Percentiles rank a stretch among this genome's conserved stretches.
phyloP scores from a whole-genome alignment of 2,329 filamentous ascomycete species.

The Aspergillus persii region DNA sequence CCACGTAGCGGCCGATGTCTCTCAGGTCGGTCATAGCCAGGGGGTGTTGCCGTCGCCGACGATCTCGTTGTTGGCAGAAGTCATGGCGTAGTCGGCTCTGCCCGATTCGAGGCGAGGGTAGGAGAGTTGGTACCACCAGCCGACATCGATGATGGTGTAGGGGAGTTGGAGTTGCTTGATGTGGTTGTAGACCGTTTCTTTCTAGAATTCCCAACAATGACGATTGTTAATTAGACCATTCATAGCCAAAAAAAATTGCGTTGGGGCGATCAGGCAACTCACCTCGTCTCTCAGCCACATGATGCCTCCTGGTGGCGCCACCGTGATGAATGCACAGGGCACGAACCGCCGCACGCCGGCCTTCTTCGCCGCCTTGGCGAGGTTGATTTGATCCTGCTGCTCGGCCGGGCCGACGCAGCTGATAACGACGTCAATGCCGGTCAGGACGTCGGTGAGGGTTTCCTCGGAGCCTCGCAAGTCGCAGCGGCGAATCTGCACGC shows the following conservation, averaged over 20 bases:
- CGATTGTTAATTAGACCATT: conserved; percentile 6
- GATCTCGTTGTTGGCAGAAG: conserved; percentile 37
- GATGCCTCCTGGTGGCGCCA: conserved; percentile 46
- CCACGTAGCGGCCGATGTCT: conserved; percentile 56
- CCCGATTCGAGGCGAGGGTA: conserved; percentile 48
- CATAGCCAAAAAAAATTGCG: background rate
- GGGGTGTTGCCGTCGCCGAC: conserved; percentile 46
- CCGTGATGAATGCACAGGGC: conserved; percentile 51
- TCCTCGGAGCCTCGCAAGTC: conserved; percentile 46
- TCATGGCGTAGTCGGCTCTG: conserved; percentile 45
- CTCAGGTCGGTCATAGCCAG: conserved; percentile 49
- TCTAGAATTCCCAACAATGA: conserved; percentile 30
- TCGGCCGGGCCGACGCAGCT: conserved; percentile 38
- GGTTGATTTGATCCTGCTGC: conserved; percentile 44
- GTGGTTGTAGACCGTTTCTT: conserved; percentile 52
- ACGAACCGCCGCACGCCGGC: conserved; percentile 54
- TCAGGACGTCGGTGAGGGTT: conserved; percentile 43
- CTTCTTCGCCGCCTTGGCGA: conserved; percentile 50
- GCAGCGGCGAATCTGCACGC: conserved; percentile 44
- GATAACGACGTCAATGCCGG: conserved; percentile 48
- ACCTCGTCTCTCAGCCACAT: conserved; percentile 44
- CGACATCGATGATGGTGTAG: conserved; percentile 58
- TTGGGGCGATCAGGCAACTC: conserved; percentile 9
- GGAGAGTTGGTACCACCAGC: conserved; percentile 57
- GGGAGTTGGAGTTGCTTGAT: conserved; percentile 50